phyloP scores from a whole-genome alignment of 2,329 filamentous ascomycete genomes.

The Rhytidhysteron rufulum region DNA sequence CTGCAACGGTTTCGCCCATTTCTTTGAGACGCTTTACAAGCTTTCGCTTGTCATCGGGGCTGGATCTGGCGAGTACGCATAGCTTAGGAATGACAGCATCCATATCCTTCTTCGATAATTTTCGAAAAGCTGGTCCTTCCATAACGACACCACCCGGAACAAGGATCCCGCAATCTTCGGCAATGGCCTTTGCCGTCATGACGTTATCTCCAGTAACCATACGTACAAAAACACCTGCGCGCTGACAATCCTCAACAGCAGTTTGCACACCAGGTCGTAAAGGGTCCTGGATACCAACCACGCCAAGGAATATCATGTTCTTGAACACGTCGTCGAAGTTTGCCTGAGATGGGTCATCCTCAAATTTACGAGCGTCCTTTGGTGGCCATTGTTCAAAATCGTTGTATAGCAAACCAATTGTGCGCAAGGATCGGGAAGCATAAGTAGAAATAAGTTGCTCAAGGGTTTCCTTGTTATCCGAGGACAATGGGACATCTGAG shows the following conservation, averaged over 20 bases:
- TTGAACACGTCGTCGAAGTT: slow-evolving; percentile 66
- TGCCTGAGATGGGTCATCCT: slow-evolving; percentile 60
- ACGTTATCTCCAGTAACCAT: slow-evolving; percentile 87
- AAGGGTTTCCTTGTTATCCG: slow-evolving; percentile 56
- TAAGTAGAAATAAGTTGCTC: slow-evolving; percentile 70
- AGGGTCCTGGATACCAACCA: slow-evolving; percentile 80
- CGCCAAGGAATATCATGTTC: slow-evolving; percentile 68
- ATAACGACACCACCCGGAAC: slow-evolving; percentile 67
- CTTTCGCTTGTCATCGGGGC: slow-evolving; percentile 65
- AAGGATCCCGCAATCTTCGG: slow-evolving; percentile 72
- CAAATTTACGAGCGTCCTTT: slow-evolving; percentile 52
- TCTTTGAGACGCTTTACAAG: slow-evolving; percentile 62
- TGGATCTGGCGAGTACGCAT: slow-evolving; percentile 65
- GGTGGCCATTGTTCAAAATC: slow-evolving; percentile 85
- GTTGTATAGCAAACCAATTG: slow-evolving; percentile 77
- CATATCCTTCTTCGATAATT: slow-evolving; percentile 59
- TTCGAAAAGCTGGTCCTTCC: slow-evolving; percentile 75
- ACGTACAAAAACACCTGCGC: slow-evolving; percentile 72
- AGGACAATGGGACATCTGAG: slow-evolving; percentile 49
- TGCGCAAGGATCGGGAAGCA: slow-evolving; percentile 74
- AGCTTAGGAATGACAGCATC: slow-evolving; percentile 57
- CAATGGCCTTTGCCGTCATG: slow-evolving; percentile 74
- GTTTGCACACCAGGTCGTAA: slow-evolving; percentile 70
- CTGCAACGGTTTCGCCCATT: slow-evolving; percentile 72
- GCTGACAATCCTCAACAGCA: slow-evolving; percentile 69